Conservation (phyloP, 2,329 filamentous ascomycete genomes). For the Cladorrhinum sp. region DNA sequence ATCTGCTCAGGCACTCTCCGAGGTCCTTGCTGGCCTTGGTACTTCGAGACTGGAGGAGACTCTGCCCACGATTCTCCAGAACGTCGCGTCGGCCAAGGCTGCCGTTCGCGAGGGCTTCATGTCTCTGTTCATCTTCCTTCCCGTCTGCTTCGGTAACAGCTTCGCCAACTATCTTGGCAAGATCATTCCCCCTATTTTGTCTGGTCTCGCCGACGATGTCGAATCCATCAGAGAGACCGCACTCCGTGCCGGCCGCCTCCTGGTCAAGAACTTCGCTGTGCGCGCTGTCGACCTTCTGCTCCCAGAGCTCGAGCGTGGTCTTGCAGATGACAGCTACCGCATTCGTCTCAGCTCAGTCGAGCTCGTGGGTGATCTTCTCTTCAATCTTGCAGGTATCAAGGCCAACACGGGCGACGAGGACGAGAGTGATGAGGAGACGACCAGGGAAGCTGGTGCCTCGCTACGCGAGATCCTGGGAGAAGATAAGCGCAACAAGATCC, state of each 20-base stretch:
- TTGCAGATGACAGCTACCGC: constrained; percentile 96
- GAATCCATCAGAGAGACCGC: constrained; percentile 98
- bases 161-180: constrained; percentile 93
- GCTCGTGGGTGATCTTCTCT: constrained; percentile 90
- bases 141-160: constrained; percentile 97
- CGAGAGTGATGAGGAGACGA: constrained; percentile 72
- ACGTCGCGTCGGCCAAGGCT: constrained; percentile 86
- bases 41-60: constrained; percentile 93
- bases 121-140: constrained; percentile 98
- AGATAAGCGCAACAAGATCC: constrained; percentile 93
- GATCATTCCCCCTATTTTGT: constrained; percentile 92
- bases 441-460: constrained; percentile 86
- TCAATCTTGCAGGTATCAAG: constrained; percentile 94
- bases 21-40: constrained; percentile 92
- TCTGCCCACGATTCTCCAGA: constrained; percentile 91
- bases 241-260: constrained; percentile 82
- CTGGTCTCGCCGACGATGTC: constrained; percentile 90
- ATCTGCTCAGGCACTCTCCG: constrained; percentile 92
- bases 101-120: constrained; percentile 97
- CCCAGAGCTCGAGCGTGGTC: constrained; percentile 89
- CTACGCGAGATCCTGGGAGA: constrained; percentile 90
- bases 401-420: constrained; percentile 73
- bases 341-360: constrained; percentile 98
- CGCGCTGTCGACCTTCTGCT: constrained; percentile 91
- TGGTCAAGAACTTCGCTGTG: constrained; percentile 98